phyloP scores from a whole-genome alignment of 352 stramenopile species.

The Globisporangium perplexum region DNA sequence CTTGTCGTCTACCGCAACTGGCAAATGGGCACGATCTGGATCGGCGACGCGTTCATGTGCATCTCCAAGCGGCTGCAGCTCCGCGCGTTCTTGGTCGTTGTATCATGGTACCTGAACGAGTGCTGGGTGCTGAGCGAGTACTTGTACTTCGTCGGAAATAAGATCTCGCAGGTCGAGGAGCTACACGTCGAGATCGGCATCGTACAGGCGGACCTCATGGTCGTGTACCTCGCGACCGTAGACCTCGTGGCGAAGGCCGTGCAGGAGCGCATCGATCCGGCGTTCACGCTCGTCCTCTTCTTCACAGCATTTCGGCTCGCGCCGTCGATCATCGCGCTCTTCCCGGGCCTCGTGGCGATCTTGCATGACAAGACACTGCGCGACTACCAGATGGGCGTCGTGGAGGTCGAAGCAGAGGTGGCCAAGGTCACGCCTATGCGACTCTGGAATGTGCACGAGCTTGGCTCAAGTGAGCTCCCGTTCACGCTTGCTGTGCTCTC shows the following conservation, averaged over 20 bases:
- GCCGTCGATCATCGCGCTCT: slow-evolving; percentile 1
- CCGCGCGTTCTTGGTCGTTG: slow-evolving; percentile 23
- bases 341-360: background rate
- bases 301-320: slow-evolving; percentile 19
- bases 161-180: slow-evolving; percentile 18
- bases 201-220: slow-evolving; percentile 24
- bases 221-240: slow-evolving; percentile 24
- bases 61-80: slow-evolving; percentile 29
- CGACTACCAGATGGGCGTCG: slow-evolving; percentile 5
- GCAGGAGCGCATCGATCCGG: slow-evolving; percentile 27
- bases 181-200: slow-evolving; percentile 26
- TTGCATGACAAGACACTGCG: slow-evolving; percentile 6
- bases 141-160: slow-evolving; percentile 16
- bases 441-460: slow-evolving; percentile 8
- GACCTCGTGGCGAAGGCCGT: slow-evolving; percentile 21
- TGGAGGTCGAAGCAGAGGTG: slow-evolving; percentile 1
- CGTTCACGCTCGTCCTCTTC: slow-evolving; percentile 23
- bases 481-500: slow-evolving; percentile 5
- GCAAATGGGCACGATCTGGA: slow-evolving; percentile 22
- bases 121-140: slow-evolving; percentile 32
- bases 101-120: slow-evolving; percentile 29
- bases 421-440: slow-evolving; percentile 10
- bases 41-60: slow-evolving; percentile 32
- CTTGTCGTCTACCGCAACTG: slow-evolving; percentile 28
- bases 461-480: background rate